phyloP scores from a whole-genome alignment of 2,329 filamentous ascomycete species.

The Achaetomium macrosporum region DNA sequence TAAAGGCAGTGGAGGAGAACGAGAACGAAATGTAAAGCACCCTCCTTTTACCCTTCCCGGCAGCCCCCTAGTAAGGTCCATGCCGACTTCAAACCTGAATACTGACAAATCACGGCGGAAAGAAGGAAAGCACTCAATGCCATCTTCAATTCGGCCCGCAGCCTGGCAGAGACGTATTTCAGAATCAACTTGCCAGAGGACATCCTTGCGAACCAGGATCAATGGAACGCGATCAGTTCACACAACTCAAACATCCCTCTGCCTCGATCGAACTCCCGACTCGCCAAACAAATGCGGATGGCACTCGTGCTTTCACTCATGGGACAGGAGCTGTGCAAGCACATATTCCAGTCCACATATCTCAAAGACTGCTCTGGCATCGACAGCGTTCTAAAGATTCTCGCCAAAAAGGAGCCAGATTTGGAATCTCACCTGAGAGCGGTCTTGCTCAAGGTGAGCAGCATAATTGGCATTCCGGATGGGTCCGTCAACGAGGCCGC shows the following conservation, averaged over 20 bases:
- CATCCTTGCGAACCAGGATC: background rate
- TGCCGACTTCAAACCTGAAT: background rate
- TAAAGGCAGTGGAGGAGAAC: background rate
- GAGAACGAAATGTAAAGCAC: background rate
- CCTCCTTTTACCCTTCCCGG: background rate
- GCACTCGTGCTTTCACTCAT: slow-evolving; percentile 28
- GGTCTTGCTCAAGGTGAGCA: slow-evolving; percentile 8
- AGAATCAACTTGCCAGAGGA: background rate
- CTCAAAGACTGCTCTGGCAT: slow-evolving; percentile 12
- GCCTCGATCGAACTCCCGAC: slow-evolving; percentile 26
- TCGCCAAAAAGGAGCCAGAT: slow-evolving; percentile 1
- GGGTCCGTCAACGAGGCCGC: too few species aligned
- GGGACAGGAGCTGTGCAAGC: slow-evolving; percentile 24
- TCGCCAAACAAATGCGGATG: slow-evolving; percentile 32
- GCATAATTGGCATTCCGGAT: background rate
- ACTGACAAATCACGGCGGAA: background rate
- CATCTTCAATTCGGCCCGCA: background rate
- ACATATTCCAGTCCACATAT: slow-evolving; percentile 32
- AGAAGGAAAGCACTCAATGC: background rate
- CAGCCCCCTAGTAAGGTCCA: too few species aligned
- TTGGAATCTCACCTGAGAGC: slow-evolving; percentile 18
- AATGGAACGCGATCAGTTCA: background rate
- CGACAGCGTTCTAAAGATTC: background rate
- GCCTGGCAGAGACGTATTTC: background rate
- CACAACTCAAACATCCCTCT: slow-evolving; percentile 24